Evolutionary conservation across 2,329 filamentous ascomycete species (phyloP).

Genomic region (Tothia fuscella): DNA sequence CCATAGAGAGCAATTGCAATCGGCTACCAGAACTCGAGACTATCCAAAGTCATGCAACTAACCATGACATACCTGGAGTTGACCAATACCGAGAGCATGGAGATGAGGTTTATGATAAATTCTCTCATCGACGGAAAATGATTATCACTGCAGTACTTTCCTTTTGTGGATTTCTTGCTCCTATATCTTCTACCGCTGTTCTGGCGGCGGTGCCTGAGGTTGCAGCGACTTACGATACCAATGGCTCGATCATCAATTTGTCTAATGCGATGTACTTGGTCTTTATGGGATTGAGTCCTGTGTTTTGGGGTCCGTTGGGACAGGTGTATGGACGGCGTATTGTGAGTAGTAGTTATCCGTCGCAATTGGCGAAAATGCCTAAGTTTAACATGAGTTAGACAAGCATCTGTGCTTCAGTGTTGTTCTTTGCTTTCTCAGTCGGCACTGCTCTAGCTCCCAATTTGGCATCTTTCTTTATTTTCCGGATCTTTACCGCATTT

Average conservation of each 20-base stretch:
- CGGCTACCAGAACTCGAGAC: constrained; percentile 15
- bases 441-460: constrained; percentile 63
- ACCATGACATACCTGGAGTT: constrained; percentile 19
- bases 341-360: constrained; percentile 24
- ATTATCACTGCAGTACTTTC: constrained; percentile 58
- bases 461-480: constrained; percentile 58
- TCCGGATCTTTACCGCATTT: constrained; percentile 62
- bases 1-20: no score
- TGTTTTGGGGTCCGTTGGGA: constrained; percentile 53
- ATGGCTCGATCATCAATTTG: constrained; percentile 57
- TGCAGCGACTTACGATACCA: constrained; percentile 51
- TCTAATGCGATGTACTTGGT: constrained; percentile 65
- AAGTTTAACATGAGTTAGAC: neutral
- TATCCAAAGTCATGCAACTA: constrained; percentile 19
- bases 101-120: constrained; percentile 50
- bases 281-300: constrained; percentile 55
- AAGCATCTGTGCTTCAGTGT: neutral
- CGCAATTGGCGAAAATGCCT: constrained; percentile 4
- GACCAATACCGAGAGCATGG: constrained; percentile 29
- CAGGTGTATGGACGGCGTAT: constrained; percentile 35
- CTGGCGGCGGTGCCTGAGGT: constrained; percentile 65
- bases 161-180: constrained; percentile 65
- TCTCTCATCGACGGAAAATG: constrained; percentile 50
- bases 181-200: constrained; percentile 62
- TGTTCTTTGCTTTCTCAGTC: constrained; percentile 59